These are phyloP conservation scores for Aphanoascus verrucosus DNA, from an alignment of 2,329 filamentous ascomycete genomes.

Conservation along the genomic window DNA sequence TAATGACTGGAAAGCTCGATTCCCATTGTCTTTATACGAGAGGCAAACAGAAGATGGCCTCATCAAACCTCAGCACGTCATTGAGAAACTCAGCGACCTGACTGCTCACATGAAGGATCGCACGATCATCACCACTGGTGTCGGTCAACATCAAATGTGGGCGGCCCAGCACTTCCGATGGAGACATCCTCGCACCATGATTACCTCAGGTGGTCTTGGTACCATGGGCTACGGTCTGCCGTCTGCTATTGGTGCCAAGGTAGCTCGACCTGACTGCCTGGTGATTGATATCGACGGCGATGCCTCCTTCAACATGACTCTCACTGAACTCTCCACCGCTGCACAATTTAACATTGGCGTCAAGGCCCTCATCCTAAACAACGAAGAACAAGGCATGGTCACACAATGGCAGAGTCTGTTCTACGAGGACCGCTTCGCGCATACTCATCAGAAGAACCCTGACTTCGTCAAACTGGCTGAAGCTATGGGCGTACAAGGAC, in stretches of 20 bases:
- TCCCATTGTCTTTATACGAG: slow-evolving; percentile 76
- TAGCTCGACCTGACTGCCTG: slow-evolving; percentile 66
- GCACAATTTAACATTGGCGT: slow-evolving; percentile 93
- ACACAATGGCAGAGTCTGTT: slow-evolving; percentile 98
- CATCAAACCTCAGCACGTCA: slow-evolving; percentile 91
- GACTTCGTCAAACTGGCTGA: slow-evolving; percentile 89
- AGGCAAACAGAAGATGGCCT: slow-evolving; percentile 61
- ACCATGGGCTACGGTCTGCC: slow-evolving; percentile 96
- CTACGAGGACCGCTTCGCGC: slow-evolving; percentile 83
- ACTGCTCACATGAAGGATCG: slow-evolving; percentile 69
- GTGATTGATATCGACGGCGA: slow-evolving; percentile 96
- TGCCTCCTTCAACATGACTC: slow-evolving; percentile 98
- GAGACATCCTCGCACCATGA: slow-evolving; percentile 82
- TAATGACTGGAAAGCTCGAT: slow-evolving; percentile 78
- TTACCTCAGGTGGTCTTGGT: slow-evolving; percentile 89
- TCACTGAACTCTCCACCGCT: slow-evolving; percentile 87
- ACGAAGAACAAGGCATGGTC: slow-evolving; percentile 97
- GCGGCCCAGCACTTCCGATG: slow-evolving; percentile 92
- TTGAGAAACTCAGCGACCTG: slow-evolving; percentile 78
- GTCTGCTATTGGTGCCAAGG: slow-evolving; percentile 90
- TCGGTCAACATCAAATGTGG: slow-evolving; percentile 99
- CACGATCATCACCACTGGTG: slow-evolving; percentile 84
- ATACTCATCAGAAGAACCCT: slow-evolving; percentile 92
- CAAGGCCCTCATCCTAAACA: slow-evolving; percentile 91
- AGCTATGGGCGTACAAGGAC: slow-evolving; percentile 74